Base-by-base conservation (phyloP, 2,329 filamentous ascomycete genomes). In the Ascocoryne sarcoides region DNA sequence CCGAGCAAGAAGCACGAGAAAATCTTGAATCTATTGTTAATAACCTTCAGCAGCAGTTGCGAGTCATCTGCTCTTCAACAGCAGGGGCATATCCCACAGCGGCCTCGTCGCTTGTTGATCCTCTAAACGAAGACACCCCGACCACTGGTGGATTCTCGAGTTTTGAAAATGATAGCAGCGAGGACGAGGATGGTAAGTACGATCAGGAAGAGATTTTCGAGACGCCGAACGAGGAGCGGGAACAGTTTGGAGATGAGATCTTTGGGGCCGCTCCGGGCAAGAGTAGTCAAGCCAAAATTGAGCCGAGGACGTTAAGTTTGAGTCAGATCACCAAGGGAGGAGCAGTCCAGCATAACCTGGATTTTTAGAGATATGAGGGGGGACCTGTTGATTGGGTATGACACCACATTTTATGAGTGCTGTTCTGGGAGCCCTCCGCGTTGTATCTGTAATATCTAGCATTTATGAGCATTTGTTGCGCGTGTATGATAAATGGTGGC, bases 261-360 rank as follows among this genome's bases (percentile, higher is more conserved):
- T 58, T 58, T 39, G 23, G 23, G 23, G 64, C 36, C 28, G 61
- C 64, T 32, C 36, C 33, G 28, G 43, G 36, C 36, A 4, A 18
- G 15, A 41, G 21, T 28, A 29, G 37, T 2, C 32, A 34, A 4
- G 21, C 15, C 37, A 71, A 72, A 46, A 75, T 65, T 55, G 75
- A 78, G 1, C 75, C 75, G 16, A 73, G 75, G 48, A 81, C 76
- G 32, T 67, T 86, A 53, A 84, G 75, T 19, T 65, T 82, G 9
- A 75, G 75, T 44, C 74, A 76, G 54, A 58, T 80, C 50, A 79
- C 75, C 1, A 61, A 73, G 49, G 45, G 45, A 4, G 48, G 43
- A 17, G 44, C 45, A 10, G 28, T 41, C 15, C 47, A 48, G 31
- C 46, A 37, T 32, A 43, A 42, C 37, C 28, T 51, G 40, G 51